These are phyloP conservation scores for Fusarium lyarnte DNA, from an alignment of 2,329 filamentous ascomycete genomes.

Conservation along the genomic window DNA sequence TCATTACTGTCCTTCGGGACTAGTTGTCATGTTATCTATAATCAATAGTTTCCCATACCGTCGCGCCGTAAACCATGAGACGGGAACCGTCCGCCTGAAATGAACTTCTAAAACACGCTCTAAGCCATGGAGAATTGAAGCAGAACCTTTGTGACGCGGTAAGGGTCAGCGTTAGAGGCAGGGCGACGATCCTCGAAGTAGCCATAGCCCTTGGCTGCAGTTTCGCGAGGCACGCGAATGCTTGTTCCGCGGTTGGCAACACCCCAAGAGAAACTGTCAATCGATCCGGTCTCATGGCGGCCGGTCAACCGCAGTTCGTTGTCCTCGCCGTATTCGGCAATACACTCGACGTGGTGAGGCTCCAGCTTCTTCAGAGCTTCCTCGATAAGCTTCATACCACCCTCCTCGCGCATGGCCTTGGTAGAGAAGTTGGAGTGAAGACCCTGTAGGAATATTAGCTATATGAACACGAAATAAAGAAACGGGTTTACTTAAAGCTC, in stretches of 20 bases:
- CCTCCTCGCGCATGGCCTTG: constrained; percentile 85
- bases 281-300: constrained; percentile 90
- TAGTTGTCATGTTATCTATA: too few species aligned
- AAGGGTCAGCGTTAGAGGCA: constrained; percentile 88
- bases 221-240: constrained; percentile 89
- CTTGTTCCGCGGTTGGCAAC: constrained; percentile 95
- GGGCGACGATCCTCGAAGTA: constrained; percentile 91
- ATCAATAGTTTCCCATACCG: constrained; percentile 14
- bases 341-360: constrained; percentile 82
- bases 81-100: too few species aligned
- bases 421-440: constrained; percentile 96
- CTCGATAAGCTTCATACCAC: constrained; percentile 96
- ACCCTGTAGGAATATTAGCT: constrained; percentile 56
- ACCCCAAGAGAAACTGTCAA: constrained; percentile 90
- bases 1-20: too few species aligned
- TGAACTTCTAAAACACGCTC: constrained; percentile 23
- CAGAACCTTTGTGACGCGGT: constrained; percentile 82
- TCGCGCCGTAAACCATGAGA: constrained; percentile 23
- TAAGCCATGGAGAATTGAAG: constrained; percentile 36
- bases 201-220: constrained; percentile 87
- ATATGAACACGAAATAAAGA: too few species aligned
- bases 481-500: too few species aligned
- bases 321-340: constrained; percentile 93
- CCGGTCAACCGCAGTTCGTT: constrained; percentile 96
- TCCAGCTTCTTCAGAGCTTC: constrained; percentile 84